These are phyloP conservation scores for Phytophthora uliginosa DNA, from an alignment of 352 stramenopile genomes.

Conservation along the genomic window DNA sequence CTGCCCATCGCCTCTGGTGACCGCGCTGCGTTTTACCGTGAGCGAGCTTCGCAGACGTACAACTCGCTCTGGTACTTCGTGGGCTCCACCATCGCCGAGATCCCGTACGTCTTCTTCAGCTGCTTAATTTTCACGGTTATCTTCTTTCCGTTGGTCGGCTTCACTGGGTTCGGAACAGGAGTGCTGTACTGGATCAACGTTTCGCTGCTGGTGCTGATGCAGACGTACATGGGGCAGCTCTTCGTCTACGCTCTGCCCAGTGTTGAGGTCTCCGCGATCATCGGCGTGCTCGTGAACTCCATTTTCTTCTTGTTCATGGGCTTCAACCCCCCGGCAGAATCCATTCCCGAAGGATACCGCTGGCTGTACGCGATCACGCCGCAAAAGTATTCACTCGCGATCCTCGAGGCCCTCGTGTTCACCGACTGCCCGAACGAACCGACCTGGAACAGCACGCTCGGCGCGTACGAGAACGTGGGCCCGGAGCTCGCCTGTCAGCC, in stretches of 20 bases:
- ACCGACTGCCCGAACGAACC: constrained; percentile 13
- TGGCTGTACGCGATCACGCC: constrained; percentile 45
- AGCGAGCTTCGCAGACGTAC: not conserved
- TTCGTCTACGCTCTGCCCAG: constrained; percentile 31
- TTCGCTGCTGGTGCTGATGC: constrained; percentile 44
- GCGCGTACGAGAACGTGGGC: constrained; percentile 22
- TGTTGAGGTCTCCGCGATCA: constrained; percentile 32
- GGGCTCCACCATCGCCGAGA: not conserved
- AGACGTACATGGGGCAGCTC: constrained; percentile 53
- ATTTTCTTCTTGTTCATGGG: constrained; percentile 42
- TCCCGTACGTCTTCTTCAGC: constrained; percentile 1
- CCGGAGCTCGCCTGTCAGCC: constrained; percentile 29
- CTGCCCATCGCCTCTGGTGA: not conserved
- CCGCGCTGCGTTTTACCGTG: constrained; percentile 4
- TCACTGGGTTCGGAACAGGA: constrained; percentile 10
- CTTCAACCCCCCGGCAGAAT: constrained; percentile 35
- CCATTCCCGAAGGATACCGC: constrained; percentile 33
- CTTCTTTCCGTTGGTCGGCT: not conserved
- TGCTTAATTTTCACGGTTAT: constrained; percentile 6
- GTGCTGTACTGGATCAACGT: constrained; percentile 36
- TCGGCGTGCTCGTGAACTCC: constrained; percentile 38
- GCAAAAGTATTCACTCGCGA: constrained; percentile 31
- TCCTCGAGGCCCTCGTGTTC: constrained; percentile 34
- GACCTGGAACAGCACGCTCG: constrained; percentile 27
- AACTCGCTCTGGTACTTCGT: not conserved